Evolutionary conservation across 495 filamentous ascomycete species (phyloP).

Genomic region (Trichoderma virens): DNA sequence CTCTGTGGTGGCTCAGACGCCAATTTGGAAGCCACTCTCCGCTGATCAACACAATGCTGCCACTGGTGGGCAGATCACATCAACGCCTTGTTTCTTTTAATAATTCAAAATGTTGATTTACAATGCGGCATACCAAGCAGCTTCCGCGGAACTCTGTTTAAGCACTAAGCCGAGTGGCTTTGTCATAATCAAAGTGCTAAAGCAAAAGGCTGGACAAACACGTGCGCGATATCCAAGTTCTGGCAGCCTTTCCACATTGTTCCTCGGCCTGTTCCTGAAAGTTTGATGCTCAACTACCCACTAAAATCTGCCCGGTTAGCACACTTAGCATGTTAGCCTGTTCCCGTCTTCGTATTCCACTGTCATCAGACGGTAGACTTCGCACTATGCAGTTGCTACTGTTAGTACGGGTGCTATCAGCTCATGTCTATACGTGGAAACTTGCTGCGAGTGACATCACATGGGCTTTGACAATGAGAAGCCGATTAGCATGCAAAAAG

Average conservation of each 20-base stretch:
- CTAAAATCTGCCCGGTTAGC: neutral
- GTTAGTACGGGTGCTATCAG: neutral
- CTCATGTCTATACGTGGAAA: neutral
- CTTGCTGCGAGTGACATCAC: neutral
- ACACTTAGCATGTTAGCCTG: neutral
- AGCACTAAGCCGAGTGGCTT: neutral
- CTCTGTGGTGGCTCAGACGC: neutral
- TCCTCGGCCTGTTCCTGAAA: constrained; percentile 8
- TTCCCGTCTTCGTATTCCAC: neutral
- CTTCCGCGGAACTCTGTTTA: neutral
- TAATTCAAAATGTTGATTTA: too few relatives aligned
- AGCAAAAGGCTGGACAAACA: neutral
- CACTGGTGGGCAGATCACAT: neutral
- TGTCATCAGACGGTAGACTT: too few relatives aligned
- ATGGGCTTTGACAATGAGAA: neutral
- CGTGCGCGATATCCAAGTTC: neutral
- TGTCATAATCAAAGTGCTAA: neutral
- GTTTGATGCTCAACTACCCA: neutral
- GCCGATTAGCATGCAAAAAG: neutral
- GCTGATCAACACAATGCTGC: neutral
- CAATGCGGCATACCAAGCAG: neutral
- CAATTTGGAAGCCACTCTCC: neutral
- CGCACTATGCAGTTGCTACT: neutral
- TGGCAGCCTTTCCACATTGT: neutral
- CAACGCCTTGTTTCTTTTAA: too few relatives aligned